Conservation (phyloP, 805 yeast genomes). For the Lachancea thermotolerans region DNA sequence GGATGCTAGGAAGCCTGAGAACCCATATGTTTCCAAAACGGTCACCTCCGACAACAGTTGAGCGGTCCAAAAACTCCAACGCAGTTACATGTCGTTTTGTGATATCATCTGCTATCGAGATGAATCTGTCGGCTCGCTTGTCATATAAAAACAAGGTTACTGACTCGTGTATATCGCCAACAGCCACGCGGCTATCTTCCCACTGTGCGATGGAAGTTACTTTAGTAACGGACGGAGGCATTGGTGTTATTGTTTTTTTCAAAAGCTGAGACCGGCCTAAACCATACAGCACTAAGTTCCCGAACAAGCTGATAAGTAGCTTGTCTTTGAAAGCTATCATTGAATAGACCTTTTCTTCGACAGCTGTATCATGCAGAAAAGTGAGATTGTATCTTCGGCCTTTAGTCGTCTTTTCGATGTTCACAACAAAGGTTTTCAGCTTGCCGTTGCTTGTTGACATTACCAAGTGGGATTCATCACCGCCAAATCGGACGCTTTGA, state of each 20-base stretch:
- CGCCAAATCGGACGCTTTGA: slow-evolving; percentile 21
- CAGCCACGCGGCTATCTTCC: slow-evolving; percentile 52
- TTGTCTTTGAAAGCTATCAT: slow-evolving; percentile 51
- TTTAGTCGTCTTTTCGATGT: slow-evolving; percentile 25
- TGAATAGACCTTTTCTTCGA: slow-evolving; percentile 43
- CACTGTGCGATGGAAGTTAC: slow-evolving; percentile 47
- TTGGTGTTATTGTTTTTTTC: slow-evolving; percentile 48
- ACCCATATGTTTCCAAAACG: slow-evolving; percentile 76
- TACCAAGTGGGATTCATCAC: slow-evolving; percentile 33
- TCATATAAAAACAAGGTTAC: slow-evolving; percentile 52
- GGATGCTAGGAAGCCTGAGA: slow-evolving; percentile 49
- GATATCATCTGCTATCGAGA: slow-evolving; percentile 64
- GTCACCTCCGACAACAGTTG: slow-evolving; percentile 79
- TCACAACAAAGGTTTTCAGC: slow-evolving; percentile 17
- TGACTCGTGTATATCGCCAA: slow-evolving; percentile 69
- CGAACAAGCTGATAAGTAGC: slow-evolving; percentile 52
- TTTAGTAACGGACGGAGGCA: slow-evolving; percentile 38
- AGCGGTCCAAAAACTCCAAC: slow-evolving; percentile 56
- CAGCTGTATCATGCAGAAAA: slow-evolving; percentile 53
- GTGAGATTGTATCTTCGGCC: slow-evolving; percentile 30
- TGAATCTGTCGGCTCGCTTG: slow-evolving; percentile 41
- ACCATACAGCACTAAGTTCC: slow-evolving; percentile 53
- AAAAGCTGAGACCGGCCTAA: slow-evolving; percentile 76
- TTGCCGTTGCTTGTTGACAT: slow-evolving; percentile 36
- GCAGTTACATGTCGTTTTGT: slow-evolving; percentile 61